Base-by-base conservation (phyloP, 345 rosid genomes). In the Camelina laxa region DNA sequence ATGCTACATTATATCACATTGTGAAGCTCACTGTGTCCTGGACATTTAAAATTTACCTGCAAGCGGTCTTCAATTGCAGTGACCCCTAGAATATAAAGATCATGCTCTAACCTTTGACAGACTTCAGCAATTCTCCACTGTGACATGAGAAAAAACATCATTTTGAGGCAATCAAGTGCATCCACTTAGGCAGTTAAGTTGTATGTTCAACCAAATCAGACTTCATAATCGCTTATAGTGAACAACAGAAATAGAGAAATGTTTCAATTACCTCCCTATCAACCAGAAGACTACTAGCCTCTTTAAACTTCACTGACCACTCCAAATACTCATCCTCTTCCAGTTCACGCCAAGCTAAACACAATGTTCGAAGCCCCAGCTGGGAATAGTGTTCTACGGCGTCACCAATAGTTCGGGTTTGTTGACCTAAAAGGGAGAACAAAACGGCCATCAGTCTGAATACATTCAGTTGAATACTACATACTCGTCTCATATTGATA, bases 121-220 rank as follows among this genome's bases (percentile, higher is more conserved):
- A 85, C 92, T 90, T 95, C 99, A 50, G 97, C 99, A 50, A 95
- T 80, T 84, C 87, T 95, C 99, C 99, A 92, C 99, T 95, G 86
- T 76, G 27, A 60, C 53, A 73, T 27, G 39, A 53, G 54, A 85
- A 73, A 75, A 75, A 67, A 74, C 48, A 75, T 53, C 27, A 20
- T 70, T 39, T 44, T 68, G 67, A 80, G 72, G 64, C 27, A 70
- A 76, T 73, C 70, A 83, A 60, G 60, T 47, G 50, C 69, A 49
- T 58, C 19, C 0, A 72, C 74, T 39, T 31, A 74, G 56, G 69
- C 66, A 70, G 9, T 64, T 59, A 64, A 13, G 31, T 10, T 7
- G 12, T 42, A 62, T 3, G 49, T 65, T 30, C 17, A 61, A 48
- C 33, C 57, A 14, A 42, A 68, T 30, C 17, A 69, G 27, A 41